Conservation (phyloP, 345 rosid species). For the Lepidium didymum region DNA sequence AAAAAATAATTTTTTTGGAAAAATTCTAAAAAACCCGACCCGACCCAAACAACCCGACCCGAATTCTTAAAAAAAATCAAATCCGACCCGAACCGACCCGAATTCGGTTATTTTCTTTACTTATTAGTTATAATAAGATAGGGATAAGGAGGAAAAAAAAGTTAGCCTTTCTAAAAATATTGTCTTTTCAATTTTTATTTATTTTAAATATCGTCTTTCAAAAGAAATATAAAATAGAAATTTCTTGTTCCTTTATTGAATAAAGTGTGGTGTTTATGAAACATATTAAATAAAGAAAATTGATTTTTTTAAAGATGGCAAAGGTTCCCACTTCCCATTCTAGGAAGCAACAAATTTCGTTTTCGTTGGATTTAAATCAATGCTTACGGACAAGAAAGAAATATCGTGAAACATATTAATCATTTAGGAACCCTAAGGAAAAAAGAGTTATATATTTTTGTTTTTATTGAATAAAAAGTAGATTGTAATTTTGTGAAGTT, state of each 20-base stretch:
- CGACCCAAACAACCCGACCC: too few species aligned
- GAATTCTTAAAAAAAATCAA: too few species aligned
- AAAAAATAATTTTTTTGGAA: too few species aligned
- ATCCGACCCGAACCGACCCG: too few species aligned
- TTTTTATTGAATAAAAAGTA: constrained; percentile 1
- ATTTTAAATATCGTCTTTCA: too few species aligned
- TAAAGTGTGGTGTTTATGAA: constrained; percentile 8
- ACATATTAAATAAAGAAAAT: background rate
- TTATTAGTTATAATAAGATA: too few species aligned
- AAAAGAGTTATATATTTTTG: constrained; percentile 7
- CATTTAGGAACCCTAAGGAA: constrained; percentile 26
- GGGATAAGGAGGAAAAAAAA: too few species aligned
- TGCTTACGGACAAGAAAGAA: constrained; percentile 20
- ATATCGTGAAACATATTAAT: constrained; percentile 18
- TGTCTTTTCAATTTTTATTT: too few species aligned
- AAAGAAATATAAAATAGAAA: background rate
- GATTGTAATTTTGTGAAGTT: constrained; percentile 16
- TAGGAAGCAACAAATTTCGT: constrained; percentile 23
- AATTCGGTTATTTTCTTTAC: too few species aligned
- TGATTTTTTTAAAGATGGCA: background rate
- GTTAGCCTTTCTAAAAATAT: too few species aligned
- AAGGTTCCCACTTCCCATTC: constrained; percentile 23
- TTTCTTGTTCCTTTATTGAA: background rate
- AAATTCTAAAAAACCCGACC: too few species aligned
- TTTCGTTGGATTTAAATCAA: constrained; percentile 27